Evolutionary conservation across 1,284 basidiomycete species (phyloP), one percentile per base, ranked within the genome.

Genomic region (Marasmius fiardii): DNA sequence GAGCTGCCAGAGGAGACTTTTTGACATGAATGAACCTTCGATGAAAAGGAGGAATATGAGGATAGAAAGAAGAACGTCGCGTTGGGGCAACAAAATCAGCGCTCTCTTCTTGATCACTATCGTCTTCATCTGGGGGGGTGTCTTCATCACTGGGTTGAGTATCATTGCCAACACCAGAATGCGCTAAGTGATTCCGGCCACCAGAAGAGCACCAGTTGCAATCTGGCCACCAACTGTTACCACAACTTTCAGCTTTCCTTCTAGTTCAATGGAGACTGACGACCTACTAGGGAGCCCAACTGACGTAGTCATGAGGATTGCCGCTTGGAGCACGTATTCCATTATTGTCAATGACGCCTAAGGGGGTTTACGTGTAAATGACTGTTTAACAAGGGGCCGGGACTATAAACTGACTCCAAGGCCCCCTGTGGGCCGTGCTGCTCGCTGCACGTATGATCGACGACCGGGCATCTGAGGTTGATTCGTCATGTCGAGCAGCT

Each of bases 221-320:
- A 56, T 82, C 63, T 0, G 80, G 80, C 80, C 80, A 83, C 62
- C 77, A 79, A 59, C 80, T 81, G 3, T 39, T 28, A 23, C 8
- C 21, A n/a, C 33, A 53, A 39, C 10, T 18, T 37, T 35, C 28
- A 14, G 8, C 20, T 43, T 34, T 43, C 21, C 26, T 23, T 37
- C 5, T 11, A 35, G 16, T n/a, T 11, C 20, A 7, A 4, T 33
- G 14, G 10, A 48, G 8, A 18, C 43, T 33, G 12, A 37, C 7
- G 11, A 68, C 77, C 62, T 61, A 82, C 80, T 82, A 83, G 8
- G 80, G 80, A 28, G 79, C 79, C 76, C 77, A 82, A 55, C 79
- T 81, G 60, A 82, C 64, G 64, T 82, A 83, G 63, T 82, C 80
- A 54, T 74, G 74, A 14, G 67, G 62, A 60, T 81, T 65, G 7